phyloP scores from a whole-genome alignment of 179 eudicot genomes.

The Vitellaria paradoxa region DNA sequence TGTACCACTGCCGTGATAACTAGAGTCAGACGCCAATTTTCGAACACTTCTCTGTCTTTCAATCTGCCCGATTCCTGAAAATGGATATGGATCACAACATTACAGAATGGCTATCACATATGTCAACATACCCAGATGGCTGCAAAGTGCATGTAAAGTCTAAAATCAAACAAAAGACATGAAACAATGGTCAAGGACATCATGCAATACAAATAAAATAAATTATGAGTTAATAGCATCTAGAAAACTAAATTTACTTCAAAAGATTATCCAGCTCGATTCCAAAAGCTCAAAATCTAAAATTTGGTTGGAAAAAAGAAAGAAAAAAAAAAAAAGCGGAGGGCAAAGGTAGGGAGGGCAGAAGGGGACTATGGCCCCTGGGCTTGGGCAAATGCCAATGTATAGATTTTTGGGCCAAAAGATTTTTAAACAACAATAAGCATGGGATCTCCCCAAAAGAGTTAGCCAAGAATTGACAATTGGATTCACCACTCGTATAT shows the following conservation, averaged over 20 bases:
- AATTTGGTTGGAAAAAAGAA: not conserved
- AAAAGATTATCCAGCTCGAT: not conserved
- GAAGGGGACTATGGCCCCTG: too few species aligned
- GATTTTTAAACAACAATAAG: too few species aligned
- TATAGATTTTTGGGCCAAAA: too few species aligned
- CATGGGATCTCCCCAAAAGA: too few species aligned
- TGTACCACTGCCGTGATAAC: slow-evolving; percentile 25
- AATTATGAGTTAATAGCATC: not conserved
- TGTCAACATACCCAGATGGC: not conserved
- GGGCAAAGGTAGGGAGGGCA: too few species aligned
- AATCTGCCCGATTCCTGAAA: slow-evolving; percentile 36
- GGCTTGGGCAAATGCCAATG: too few species aligned
- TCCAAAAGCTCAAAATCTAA: not conserved
- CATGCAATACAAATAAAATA: not conserved
- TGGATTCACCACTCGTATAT: too few species aligned
- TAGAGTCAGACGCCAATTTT: slow-evolving; percentile 22
- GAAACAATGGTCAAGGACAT: not conserved
- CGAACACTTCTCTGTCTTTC: slow-evolving; percentile 23
- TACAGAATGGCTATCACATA: not conserved
- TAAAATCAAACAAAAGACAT: not conserved
- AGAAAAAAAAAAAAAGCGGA: too few species aligned
- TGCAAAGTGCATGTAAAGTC: not conserved
- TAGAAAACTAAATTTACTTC: not conserved
- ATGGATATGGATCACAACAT: slow-evolving; percentile 3
- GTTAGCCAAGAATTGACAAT: too few species aligned